phyloP scores from a whole-genome alignment of 805 yeast species.

The Zygosaccharomyces gambellarensis region DNA sequence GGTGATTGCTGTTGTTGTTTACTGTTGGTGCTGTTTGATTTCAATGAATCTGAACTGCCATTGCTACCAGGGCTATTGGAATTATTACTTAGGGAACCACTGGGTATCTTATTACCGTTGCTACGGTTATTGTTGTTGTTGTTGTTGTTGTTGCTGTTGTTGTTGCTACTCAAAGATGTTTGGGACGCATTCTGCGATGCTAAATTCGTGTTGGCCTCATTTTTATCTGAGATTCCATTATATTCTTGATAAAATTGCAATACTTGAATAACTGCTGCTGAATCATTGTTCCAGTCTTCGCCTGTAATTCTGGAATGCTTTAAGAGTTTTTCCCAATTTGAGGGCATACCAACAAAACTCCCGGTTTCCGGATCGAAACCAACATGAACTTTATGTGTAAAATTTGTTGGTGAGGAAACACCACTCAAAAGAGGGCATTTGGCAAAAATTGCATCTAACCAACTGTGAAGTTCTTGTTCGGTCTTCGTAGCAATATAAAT shows the following conservation, averaged over 20 bases:
- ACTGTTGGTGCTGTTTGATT: neutral
- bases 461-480: constrained; percentile 74
- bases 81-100: neutral
- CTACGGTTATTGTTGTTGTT: neutral
- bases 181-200: constrained; percentile 4
- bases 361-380: constrained; percentile 83
- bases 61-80: constrained; percentile 2
- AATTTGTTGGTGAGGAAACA: constrained; percentile 90
- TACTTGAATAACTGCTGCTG: constrained; percentile 91
- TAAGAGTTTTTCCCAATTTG: constrained; percentile 84
- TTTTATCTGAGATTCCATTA: constrained; percentile 25
- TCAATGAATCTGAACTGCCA: constrained; percentile 4
- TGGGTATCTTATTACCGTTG: constrained; percentile 3
- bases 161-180: constrained; percentile 5
- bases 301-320: constrained; percentile 84
- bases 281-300: constrained; percentile 88
- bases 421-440: constrained; percentile 59
- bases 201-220: constrained; percentile 3
- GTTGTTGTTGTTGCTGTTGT: constrained; percentile 2
- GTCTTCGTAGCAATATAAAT: constrained; percentile 70
- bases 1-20: constrained; percentile 4
- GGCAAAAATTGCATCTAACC: constrained; percentile 85
- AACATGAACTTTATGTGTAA: constrained; percentile 89
- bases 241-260: constrained; percentile 67
- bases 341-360: constrained; percentile 87